Evolutionary conservation across 495 filamentous ascomycete genomes (phyloP).

Genomic region (Terfezia claveryi): DNA sequence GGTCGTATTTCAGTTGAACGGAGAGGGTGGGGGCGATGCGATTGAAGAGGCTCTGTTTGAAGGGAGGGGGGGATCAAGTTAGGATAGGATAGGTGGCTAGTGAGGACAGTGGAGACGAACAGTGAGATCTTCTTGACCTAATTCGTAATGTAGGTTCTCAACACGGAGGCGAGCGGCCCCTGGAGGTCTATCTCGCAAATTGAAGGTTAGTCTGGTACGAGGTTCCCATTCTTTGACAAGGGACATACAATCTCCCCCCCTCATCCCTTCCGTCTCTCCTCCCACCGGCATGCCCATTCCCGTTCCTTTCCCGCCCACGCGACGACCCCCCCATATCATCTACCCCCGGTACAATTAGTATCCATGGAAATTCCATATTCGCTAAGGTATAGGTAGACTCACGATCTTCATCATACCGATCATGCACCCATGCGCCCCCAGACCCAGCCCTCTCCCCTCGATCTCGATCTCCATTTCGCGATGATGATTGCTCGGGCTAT

Average conservation of each 20-base stretch:
- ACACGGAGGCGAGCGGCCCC: constrained; percentile 51
- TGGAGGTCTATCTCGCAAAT: constrained; percentile 22
- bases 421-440: constrained; percentile 14
- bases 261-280: background rate
- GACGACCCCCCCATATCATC: too few relatives aligned
- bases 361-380: background rate
- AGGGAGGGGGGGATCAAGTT: background rate
- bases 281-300: too few relatives aligned
- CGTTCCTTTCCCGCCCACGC: too few relatives aligned
- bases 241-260: constrained; percentile 6
- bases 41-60: constrained; percentile 1
- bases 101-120: constrained; percentile 26
- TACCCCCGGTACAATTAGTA: too few relatives aligned
- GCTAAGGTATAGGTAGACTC: background rate
- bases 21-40: constrained; percentile 18
- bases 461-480: background rate
- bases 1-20: constrained; percentile 62
- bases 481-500: background rate
- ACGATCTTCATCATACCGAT: constrained; percentile 17
- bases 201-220: too few relatives aligned
- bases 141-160: constrained; percentile 84
- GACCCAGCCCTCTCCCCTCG: background rate
- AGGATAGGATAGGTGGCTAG: background rate
- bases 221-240: too few relatives aligned
- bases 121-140: constrained; percentile 66